Percentiles rank a stretch among this genome's conserved stretches.
phyloP scores from a whole-genome alignment of 1,284 basidiomycete species.

The Ustilago crameri region DNA sequence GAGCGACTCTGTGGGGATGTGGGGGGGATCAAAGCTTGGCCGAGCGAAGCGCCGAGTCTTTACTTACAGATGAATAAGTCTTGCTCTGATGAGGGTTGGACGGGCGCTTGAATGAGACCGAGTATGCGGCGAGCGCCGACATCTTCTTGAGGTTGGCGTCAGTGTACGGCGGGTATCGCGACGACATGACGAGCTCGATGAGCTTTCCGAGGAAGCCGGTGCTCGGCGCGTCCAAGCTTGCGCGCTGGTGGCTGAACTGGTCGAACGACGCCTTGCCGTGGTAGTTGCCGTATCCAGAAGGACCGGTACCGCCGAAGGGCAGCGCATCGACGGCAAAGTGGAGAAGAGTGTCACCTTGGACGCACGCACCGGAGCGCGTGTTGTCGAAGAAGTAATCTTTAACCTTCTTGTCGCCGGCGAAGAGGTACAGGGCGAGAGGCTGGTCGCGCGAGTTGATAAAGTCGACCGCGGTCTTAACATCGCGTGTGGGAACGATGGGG shows the following conservation, averaged over 20 bases:
- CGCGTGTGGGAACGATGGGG: constrained; percentile 79
- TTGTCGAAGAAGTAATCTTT: constrained; percentile 72
- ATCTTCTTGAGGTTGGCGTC: constrained; percentile 55
- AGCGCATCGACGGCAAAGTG: constrained; percentile 73
- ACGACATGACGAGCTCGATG: constrained; percentile 66
- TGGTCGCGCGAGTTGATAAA: constrained; percentile 73
- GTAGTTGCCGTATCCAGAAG: constrained; percentile 71
- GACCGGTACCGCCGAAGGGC: constrained; percentile 72
- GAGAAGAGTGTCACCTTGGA: constrained; percentile 52
- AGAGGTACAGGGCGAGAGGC: constrained; percentile 81
- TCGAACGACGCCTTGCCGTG: constrained; percentile 72
- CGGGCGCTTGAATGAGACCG: constrained; percentile 50
- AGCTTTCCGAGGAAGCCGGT: constrained; percentile 63
- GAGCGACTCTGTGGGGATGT: no score
- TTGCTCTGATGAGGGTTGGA: constrained; percentile 54
- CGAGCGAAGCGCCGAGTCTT: not conserved
- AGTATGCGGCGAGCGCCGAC: constrained; percentile 36
- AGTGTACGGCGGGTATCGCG: constrained; percentile 69
- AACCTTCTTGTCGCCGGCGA: constrained; percentile 74
- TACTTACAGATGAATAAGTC: constrained; percentile 47
- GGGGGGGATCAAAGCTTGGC: not conserved
- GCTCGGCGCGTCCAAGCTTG: constrained; percentile 70
- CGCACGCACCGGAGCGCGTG: constrained; percentile 56
- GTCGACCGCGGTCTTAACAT: constrained; percentile 58
- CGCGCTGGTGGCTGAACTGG: constrained; percentile 71